Evolutionary conservation across 2,329 filamentous ascomycete genomes (phyloP), one percentile per base, ranked within the genome.

Genomic region (Penicillium sp.): DNA sequence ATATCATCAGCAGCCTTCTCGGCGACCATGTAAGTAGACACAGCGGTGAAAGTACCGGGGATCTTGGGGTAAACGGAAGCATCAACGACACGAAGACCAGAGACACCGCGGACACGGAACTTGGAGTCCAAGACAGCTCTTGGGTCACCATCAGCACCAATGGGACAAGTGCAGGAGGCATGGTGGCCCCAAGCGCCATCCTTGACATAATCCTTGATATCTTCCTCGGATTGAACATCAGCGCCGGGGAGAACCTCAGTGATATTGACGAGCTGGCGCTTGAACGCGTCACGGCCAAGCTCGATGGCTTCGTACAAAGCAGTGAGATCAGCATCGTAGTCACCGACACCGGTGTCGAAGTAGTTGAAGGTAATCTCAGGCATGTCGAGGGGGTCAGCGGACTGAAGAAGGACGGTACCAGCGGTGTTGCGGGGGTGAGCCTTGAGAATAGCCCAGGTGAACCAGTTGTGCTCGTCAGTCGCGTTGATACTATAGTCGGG

Each of bases 1-100:
- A 86, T 85, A 6, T 78, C 79, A 67, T 85, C 82, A 2, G 82
- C 80, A 1, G 84, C 84, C 75, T 86, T 87, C 74, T 87, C 83
- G 1, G 77, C 77, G 5, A 82, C 72, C 68, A 86, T 82, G 60
- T 82, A 84, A 0, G 78, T 78, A 0, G 82, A 76, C 0, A 80
- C 65, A 4, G 77, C 75, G 25, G 79, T 75, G 61, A 81, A 84
- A 53, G 74, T 79, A 57, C 83, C 83, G 1, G 82, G 81, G 52
- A 81, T 82, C 52, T 74, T 74, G 1, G 82, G 81, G 55, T 82
- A 87, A 1, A 81, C 76, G 23, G 77, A 81, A 1, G 83, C 85
- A 71, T 87, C 85, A 0, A 87, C 85, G 2, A 87, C 84, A 31
- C 85, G 73, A 48, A 88, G 65, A 0, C 80, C 79, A 1, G 75